Conservation (phyloP, 148 eudicot genomes). For the Chenopodium album region DNA sequence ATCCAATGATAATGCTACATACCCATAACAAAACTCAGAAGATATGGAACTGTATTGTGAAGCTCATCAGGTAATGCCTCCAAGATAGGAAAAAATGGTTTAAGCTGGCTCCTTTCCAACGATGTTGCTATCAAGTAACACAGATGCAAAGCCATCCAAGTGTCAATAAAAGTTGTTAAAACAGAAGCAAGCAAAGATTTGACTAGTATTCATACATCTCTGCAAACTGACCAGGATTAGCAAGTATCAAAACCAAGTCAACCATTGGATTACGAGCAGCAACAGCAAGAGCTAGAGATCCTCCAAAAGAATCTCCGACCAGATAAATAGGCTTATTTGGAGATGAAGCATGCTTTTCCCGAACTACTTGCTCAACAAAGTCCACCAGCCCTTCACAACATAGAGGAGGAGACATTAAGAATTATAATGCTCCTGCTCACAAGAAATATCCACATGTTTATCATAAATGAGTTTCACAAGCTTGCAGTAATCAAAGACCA, state of each 20-base stretch:
- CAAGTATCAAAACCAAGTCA: conserved; percentile 77
- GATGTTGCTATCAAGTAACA: conserved; percentile 68
- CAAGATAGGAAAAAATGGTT: conserved; percentile 74
- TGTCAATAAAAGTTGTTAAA: conserved; percentile 10
- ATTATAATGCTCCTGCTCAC: background rate
- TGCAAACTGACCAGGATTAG: conserved; percentile 81
- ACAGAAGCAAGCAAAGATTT: background rate
- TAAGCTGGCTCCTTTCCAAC: conserved; percentile 79
- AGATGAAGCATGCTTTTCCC: conserved; percentile 55
- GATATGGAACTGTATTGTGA: conserved; percentile 72
- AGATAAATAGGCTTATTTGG: conserved; percentile 88
- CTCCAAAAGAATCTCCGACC: conserved; percentile 95
- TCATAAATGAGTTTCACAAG: conserved; percentile 6
- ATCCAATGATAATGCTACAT: conserved; percentile 13
- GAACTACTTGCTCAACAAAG: conserved; percentile 61
- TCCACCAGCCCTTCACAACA: conserved; percentile 61
- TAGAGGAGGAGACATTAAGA: conserved; percentile 3
- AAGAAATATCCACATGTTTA: background rate
- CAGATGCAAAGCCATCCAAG: conserved; percentile 5
- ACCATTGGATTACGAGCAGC: conserved; percentile 82
- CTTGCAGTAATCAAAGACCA: background rate
- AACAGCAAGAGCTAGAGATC: conserved; percentile 87
- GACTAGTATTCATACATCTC: background rate
- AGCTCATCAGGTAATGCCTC: conserved; percentile 69
- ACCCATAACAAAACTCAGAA: conserved; percentile 88